Base-by-base conservation (phyloP, 2,329 filamentous ascomycete species). In the Epichloe brachyelytri region DNA sequence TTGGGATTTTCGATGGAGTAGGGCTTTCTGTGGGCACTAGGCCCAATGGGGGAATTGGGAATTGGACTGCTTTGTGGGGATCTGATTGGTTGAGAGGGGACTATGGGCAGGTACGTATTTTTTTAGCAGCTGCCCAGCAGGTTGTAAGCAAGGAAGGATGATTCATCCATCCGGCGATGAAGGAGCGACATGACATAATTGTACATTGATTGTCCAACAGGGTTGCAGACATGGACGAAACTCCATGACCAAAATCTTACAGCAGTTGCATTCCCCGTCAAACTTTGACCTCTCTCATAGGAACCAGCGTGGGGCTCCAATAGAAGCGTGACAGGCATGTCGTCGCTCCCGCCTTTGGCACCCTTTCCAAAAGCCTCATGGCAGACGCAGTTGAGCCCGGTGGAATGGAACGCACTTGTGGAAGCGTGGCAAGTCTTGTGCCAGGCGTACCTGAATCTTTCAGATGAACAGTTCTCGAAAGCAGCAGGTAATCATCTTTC, bases 401-500 rank as follows among this genome's bases (percentile, higher is more conserved):
- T 75, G 48, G 87, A 95, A 67, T 95, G 89, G 89, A 75, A 84
- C 56, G 74, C 78, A 34, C 88, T 85, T 63, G 70, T 94, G 45
- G 78, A 85, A 55, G 83, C 87, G 37, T 96, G 88, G 88, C 70
- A 82, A 17, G 71, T 79, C 11, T 74, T 95, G 6, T 70, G 80
- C 6, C 75, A 82, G 49, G 75, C 82, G 3, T 79, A 89, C 55
- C 66, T 93, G 33, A 72, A 76, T 14, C 67, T 85, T 0, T 59
- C 77, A 0, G 73, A 79, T 6, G 60, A 73, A 1, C 69, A 79
- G 0, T 85, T 93, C 54, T 57, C 64, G 8, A 45, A 62, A 65
- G 37, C 65, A 68, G 26, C 79, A 8, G 57, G 66, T 3, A 74
- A 76, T 4, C 79, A 87, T 57, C 73, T 76, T 37, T 81, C 82